Evolutionary conservation across 495 filamentous ascomycete species (phyloP).

Genomic region (Entonaema liquescens): DNA sequence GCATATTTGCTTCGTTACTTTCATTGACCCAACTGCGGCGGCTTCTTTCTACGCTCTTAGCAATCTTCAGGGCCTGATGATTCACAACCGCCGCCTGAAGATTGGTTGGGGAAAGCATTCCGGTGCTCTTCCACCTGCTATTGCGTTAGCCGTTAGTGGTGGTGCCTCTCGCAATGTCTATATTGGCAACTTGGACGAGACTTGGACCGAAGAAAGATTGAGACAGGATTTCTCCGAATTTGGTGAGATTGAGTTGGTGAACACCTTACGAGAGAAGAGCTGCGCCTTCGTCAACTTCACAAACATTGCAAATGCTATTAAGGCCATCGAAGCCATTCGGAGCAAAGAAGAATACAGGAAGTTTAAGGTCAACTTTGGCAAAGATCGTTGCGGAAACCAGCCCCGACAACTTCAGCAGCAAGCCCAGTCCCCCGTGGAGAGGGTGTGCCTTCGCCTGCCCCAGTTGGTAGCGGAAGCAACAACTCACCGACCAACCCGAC

Average conservation of each 20-base stretch:
- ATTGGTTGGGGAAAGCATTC: conserved; percentile 99
- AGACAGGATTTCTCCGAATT: conserved; percentile 97
- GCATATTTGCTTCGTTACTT: conserved; percentile 99
- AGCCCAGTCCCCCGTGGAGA: conserved; percentile 69
- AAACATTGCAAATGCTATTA: conserved; percentile 99
- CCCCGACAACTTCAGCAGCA: conserved; percentile 82
- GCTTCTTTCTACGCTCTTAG: conserved; percentile 98
- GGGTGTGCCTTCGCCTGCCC: conserved; percentile 75
- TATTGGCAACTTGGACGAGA: conserved; percentile 95
- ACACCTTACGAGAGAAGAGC: conserved; percentile 96
- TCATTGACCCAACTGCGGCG: conserved; percentile 97
- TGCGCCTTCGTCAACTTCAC: conserved; percentile 99
- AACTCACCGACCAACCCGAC: conserved; percentile 56
- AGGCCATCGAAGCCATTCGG: conserved; percentile 95
- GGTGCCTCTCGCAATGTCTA: conserved; percentile 97
- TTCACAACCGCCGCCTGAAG: conserved; percentile 96
- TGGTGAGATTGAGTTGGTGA: conserved; percentile 97
- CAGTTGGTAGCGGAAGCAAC: conserved; percentile 65
- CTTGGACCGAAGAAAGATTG: conserved; percentile 94
- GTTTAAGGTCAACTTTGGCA: conserved; percentile 99
- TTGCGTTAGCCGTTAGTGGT: conserved; percentile 94
- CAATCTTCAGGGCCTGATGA: conserved; percentile 98
- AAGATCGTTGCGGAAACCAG: conserved; percentile 96
- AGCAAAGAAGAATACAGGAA: conserved; percentile 94
- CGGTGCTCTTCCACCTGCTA: conserved; percentile 93